Evolutionary conservation across 257 asterid genomes (phyloP).

Genomic region (Nyctanthes arbortristis): DNA sequence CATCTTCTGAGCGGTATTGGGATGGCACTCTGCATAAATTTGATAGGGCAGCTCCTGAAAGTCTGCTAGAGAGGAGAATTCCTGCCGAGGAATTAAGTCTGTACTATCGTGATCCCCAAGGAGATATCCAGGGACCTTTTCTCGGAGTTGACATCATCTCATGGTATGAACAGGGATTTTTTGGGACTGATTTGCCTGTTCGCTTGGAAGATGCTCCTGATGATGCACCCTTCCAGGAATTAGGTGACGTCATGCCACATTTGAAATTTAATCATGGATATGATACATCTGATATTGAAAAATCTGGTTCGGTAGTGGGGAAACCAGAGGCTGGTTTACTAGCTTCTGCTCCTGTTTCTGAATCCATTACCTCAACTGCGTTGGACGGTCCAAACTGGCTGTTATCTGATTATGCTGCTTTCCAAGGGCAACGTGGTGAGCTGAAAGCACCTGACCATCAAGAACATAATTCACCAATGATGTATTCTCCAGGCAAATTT

Average conservation of each 20-base stretch:
- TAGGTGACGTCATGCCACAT: conserved; percentile 95
- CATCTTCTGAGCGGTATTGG: conserved; percentile 51
- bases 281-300: conserved; percentile 48
- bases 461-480: conserved; percentile 44
- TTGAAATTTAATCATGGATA: conserved; percentile 49
- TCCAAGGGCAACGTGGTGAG: conserved; percentile 40
- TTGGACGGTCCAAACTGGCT: conserved; percentile 53
- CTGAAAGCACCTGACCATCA: conserved; percentile 49
- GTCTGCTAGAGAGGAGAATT: conserved; percentile 49
- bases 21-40: conserved; percentile 46
- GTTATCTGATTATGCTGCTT: conserved; percentile 56
- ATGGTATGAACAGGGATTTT: conserved; percentile 98
- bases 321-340: conserved; percentile 39
- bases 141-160: conserved; percentile 92
- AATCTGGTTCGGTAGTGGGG: conserved; percentile 45
- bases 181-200: conserved; percentile 89
- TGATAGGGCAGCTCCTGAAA: conserved; percentile 37
- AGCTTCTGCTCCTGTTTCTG: conserved; percentile 44
- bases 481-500: conserved; percentile 47
- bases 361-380: conserved; percentile 37
- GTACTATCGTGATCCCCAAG: conserved; percentile 93
- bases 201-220: conserved; percentile 89
- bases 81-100: conserved; percentile 87
- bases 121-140: conserved; percentile 97
- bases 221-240: conserved; percentile 65